Conservation (phyloP, 2,329 filamentous ascomycete species). For the Whalleya microplaca region DNA sequence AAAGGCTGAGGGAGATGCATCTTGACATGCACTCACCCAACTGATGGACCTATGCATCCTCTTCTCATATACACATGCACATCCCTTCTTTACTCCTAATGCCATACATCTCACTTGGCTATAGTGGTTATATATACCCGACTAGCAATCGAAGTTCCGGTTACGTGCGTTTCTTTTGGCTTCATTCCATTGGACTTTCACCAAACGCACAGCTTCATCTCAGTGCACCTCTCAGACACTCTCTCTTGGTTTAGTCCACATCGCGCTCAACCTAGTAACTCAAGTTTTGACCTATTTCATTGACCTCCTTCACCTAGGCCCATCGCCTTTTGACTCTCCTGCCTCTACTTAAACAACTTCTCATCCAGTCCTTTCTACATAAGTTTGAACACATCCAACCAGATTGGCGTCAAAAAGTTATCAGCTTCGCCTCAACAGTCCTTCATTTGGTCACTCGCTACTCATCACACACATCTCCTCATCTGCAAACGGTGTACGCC, state of each 20-base stretch:
- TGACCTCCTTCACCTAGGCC: background rate
- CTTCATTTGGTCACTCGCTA: too few relatives aligned
- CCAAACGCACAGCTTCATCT: conserved; percentile 6
- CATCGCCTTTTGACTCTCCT: background rate
- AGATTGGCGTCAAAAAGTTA: too few relatives aligned
- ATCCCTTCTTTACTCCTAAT: conserved; percentile 3
- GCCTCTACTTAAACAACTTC: background rate
- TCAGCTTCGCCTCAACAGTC: too few relatives aligned
- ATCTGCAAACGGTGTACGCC: too few relatives aligned
- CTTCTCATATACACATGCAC: conserved; percentile 10
- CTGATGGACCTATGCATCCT: background rate
- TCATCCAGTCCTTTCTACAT: background rate
- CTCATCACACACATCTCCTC: too few relatives aligned
- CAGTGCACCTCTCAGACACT: conserved; percentile 1
- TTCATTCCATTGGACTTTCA: conserved; percentile 12
- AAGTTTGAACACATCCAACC: too few relatives aligned
- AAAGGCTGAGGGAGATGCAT: conserved; percentile 14
- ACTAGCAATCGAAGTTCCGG: conserved; percentile 18
- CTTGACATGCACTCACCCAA: conserved; percentile 18
- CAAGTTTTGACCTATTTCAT: conserved; percentile 11
- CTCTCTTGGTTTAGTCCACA: conserved; percentile 1
- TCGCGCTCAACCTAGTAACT: conserved; percentile 5
- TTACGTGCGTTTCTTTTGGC: conserved; percentile 13
- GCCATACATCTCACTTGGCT: conserved; percentile 7
- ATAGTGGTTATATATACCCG: conserved; percentile 14